Evolutionary conservation across 495 filamentous ascomycete genomes (phyloP), one percentile per base, ranked within the genome.

Genomic region (Aspergillus campestris): DNA sequence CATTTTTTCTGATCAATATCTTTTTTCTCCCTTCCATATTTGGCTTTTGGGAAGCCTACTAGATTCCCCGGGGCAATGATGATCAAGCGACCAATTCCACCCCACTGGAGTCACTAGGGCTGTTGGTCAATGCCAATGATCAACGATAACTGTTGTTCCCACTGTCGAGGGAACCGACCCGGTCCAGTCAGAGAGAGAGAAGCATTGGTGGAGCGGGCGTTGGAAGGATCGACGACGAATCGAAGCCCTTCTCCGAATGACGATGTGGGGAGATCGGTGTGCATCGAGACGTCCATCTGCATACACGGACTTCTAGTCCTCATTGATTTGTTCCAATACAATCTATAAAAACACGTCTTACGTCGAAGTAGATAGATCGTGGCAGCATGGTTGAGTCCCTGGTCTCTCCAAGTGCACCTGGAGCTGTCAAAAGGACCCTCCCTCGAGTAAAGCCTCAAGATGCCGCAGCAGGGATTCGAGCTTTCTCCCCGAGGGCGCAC

Each of bases 81-180:
- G 40, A 12, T 33, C 40, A 43, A 49, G 47, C 47, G 34, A 27
- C 11, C 8, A 13, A 34, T 44, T 51, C 49, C 49, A 49, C 43
- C 42, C 51, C 34, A 49, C 47, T 48, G 50, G 50, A 34, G 29
- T 38, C 35, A 42, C 41, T 44, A 40, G 37, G 34, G 43, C 44
- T 42, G 42, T 37, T 29, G 39, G 33, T 24, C 34, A 40, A 39
- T 18, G 24, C 31, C 40, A 43, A 45, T 48, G 45, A 48, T 52
- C 50, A 45, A 46, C 47, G 13, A 30, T 29, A 38, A 38, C 31
- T 31, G 40, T 24, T 24, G 18, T 42, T 10, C 30, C 44, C 36
- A 47, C 44, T 37, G 36, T 31, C 15, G 27, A 39, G 27, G 39
- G 34, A 45, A 44, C 36, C 24, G 14, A 49, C 18, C 44, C 43